Evolutionary conservation across 179 eudicot species (phyloP).

Genomic region (Amaranthus tricolor): DNA sequence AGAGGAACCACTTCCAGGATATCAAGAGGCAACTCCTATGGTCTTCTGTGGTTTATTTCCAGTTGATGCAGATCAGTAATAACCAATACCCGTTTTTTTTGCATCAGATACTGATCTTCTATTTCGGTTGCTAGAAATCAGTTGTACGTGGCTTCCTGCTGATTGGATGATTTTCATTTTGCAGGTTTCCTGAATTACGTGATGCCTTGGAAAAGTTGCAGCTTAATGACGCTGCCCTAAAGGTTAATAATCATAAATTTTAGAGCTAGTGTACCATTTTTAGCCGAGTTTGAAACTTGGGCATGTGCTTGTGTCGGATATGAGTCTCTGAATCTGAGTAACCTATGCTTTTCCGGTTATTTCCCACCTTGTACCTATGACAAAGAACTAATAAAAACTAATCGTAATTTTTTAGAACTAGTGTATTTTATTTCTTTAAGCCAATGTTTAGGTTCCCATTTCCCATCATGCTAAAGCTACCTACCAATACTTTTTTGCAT

Average conservation of each 20-base stretch:
- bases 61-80: constrained; percentile 88
- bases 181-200: constrained; percentile 85
- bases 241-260: background rate
- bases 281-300: background rate
- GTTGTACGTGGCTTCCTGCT: background rate
- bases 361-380: too few species aligned
- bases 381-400: too few species aligned
- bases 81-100: constrained; percentile 22
- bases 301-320: too few species aligned
- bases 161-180: constrained; percentile 17
- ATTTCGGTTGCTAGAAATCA: background rate
- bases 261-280: too few species aligned
- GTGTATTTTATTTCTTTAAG: too few species aligned
- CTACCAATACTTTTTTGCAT: too few species aligned
- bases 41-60: constrained; percentile 99
- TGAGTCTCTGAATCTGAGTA: too few species aligned
- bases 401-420: too few species aligned
- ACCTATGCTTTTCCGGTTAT: too few species aligned
- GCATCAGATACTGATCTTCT: background rate
- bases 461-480: too few species aligned
- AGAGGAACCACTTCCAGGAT: constrained; percentile 78
- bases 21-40: constrained; percentile 92
- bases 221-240: constrained; percentile 73
- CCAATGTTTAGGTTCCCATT: too few species aligned
- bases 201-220: constrained; percentile 97